Evolutionary conservation across 352 stramenopile species (phyloP).

Genomic region (Plasmopara muralis): DNA sequence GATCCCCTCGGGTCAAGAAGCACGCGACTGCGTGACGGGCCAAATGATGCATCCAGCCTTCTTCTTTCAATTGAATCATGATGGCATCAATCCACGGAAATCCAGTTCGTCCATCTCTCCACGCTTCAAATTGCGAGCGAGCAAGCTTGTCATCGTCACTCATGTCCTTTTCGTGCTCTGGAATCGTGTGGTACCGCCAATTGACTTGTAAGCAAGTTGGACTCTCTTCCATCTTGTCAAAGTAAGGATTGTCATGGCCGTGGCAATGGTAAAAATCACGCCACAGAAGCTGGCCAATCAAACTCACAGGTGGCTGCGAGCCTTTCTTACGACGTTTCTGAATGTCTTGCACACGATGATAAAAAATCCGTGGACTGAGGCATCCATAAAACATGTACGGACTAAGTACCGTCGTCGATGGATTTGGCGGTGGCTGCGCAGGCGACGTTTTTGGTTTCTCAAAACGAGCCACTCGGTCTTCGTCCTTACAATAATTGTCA

Average conservation of each 20-base stretch:
- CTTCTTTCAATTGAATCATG: slow-evolving; percentile 90
- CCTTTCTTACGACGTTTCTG: slow-evolving; percentile 48
- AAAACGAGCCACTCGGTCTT: slow-evolving; percentile 87
- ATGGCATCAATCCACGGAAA: slow-evolving; percentile 98
- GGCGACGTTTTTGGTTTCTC: slow-evolving; percentile 96
- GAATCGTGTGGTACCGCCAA: slow-evolving; percentile 82
- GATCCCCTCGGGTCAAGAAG: slow-evolving; percentile 95
- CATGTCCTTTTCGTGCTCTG: slow-evolving; percentile 37
- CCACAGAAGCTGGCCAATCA: slow-evolving; percentile 94
- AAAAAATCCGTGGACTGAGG: slow-evolving; percentile 87
- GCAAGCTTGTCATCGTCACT: slow-evolving; percentile 79
- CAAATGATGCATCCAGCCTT: slow-evolving; percentile 87
- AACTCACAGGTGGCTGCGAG: slow-evolving; percentile 83
- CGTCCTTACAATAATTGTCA: slow-evolving; percentile 55
- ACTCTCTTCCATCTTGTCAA: slow-evolving; percentile 93
- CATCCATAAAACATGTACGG: slow-evolving; percentile 94
- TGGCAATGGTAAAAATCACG: slow-evolving; percentile 93
- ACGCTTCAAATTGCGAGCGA: slow-evolving; percentile 81
- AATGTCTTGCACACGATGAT: slow-evolving; percentile 80
- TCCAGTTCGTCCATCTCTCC: slow-evolving; percentile 92
- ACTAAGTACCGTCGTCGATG: slow-evolving; percentile 90
- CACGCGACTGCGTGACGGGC: slow-evolving; percentile 95
- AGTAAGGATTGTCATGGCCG: slow-evolving; percentile 73
- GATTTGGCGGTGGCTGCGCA: slow-evolving; percentile 64
- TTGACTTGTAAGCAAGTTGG: slow-evolving; percentile 85